Evolutionary conservation across 495 filamentous ascomycete species (phyloP).

Genomic region (Platismatia glauca): DNA sequence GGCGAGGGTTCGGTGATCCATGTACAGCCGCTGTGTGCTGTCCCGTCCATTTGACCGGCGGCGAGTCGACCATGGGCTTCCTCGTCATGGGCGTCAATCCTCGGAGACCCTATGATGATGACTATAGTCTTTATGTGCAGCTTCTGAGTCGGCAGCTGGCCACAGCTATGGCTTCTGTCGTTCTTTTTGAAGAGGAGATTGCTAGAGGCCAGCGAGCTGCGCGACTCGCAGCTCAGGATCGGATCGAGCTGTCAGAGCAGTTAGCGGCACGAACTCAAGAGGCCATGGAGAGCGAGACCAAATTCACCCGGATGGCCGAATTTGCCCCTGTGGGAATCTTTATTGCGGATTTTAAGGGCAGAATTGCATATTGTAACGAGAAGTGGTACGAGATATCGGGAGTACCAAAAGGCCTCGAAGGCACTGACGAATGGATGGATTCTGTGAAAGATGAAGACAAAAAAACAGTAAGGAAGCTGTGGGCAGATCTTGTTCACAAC

Average conservation of each 20-base stretch:
- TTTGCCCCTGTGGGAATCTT: conserved; percentile 66
- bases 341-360: conserved; percentile 53
- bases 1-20: conserved; percentile 55
- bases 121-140: conserved; percentile 60
- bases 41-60: conserved; percentile 57
- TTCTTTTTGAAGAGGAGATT: conserved; percentile 67
- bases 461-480: conserved; percentile 41
- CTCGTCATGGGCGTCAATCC: conserved; percentile 63
- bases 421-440: conserved; percentile 54
- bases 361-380: conserved; percentile 63
- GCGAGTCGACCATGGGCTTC: conserved; percentile 55
- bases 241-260: conserved; percentile 51
- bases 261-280: conserved; percentile 57
- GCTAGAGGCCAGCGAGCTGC: conserved; percentile 56
- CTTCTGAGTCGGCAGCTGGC: conserved; percentile 60
- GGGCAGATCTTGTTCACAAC: conserved; percentile 47
- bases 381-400: conserved; percentile 61
- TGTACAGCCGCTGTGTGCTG: conserved; percentile 53
- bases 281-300: conserved; percentile 58
- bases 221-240: conserved; percentile 42
- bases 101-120: conserved; percentile 57
- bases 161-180: conserved; percentile 62
- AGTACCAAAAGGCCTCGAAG: conserved; percentile 42
- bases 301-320: conserved; percentile 65
- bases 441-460: conserved; percentile 54